Conservation (phyloP, 768 basidiomycete species). For the Amanita phalloides region DNA sequence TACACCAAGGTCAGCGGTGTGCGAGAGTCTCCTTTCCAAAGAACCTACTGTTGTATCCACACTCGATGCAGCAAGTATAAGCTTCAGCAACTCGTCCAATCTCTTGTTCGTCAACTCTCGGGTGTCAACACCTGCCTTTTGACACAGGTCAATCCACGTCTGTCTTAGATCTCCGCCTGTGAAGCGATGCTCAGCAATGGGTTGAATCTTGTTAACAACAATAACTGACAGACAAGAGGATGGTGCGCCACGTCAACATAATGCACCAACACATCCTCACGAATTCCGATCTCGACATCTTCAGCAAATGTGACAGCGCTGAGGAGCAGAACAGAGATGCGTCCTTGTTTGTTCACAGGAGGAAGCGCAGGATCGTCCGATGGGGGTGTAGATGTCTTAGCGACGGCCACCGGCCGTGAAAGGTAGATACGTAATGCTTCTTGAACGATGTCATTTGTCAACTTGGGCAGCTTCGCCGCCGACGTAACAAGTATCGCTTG, state of each 20-base stretch:
- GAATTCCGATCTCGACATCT: conserved; percentile 24
- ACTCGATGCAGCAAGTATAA: conserved; percentile 36
- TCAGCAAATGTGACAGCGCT: conserved; percentile 38
- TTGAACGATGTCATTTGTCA: conserved; percentile 41
- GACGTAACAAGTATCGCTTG: conserved; percentile 29
- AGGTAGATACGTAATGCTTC: conserved; percentile 47
- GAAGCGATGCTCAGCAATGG: neutral
- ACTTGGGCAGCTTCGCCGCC: conserved; percentile 29
- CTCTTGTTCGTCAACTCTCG: conserved; percentile 41
- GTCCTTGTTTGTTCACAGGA: conserved; percentile 36
- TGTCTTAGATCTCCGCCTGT: conserved; percentile 41
- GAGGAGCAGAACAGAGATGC: conserved; percentile 42
- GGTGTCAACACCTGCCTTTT: conserved; percentile 60
- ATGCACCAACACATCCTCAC: conserved; percentile 40
- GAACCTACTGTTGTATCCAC: conserved; percentile 34
- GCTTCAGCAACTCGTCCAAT: conserved; percentile 36
- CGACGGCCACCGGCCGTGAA: conserved; percentile 20
- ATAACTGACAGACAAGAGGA: conserved; percentile 42
- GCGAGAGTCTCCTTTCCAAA: neutral
- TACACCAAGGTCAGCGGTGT: conserved; percentile 10
- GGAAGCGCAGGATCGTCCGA: conserved; percentile 20
- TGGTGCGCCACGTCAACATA: conserved; percentile 69
- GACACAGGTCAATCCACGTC: conserved; percentile 79
- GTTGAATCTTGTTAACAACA: neutral
- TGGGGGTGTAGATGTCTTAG: conserved; percentile 15